Conservation (phyloP, 2,329 filamentous ascomycete genomes). For the Paraphaeosphaeria minitans region DNA sequence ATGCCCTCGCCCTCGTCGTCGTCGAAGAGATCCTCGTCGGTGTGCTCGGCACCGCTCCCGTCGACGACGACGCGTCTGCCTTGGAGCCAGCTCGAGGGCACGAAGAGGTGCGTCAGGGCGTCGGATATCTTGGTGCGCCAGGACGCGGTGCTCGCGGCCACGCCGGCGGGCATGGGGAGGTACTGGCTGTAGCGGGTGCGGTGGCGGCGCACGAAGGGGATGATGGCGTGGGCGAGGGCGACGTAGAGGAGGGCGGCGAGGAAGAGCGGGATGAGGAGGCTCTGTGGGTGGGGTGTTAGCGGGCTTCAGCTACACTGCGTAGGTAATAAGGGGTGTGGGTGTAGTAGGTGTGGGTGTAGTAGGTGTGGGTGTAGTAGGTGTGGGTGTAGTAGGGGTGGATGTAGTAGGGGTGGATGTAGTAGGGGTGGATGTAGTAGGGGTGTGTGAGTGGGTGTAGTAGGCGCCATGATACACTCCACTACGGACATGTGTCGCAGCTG, state of each 20-base stretch:
- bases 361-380: too few species aligned
- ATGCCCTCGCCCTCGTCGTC: conserved; percentile 55
- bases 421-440: conserved; percentile 5
- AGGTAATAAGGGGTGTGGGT: too few species aligned
- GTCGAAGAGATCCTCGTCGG: conserved; percentile 49
- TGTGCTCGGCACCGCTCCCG: conserved; percentile 33
- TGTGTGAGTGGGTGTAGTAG: background rate
- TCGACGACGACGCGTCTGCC: conserved; percentile 34
- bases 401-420: too few species aligned
- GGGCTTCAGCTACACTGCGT: conserved; percentile 1
- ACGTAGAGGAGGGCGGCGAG: conserved; percentile 51
- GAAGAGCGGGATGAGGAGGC: conserved; percentile 53
- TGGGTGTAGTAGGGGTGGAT: too few species aligned
- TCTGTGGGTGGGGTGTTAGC: conserved; percentile 38
- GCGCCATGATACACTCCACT: background rate
- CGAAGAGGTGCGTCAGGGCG: conserved; percentile 40
- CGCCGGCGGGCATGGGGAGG: conserved; percentile 46
- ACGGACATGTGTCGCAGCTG: background rate
- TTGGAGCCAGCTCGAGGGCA: conserved; percentile 38
- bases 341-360: too few species aligned
- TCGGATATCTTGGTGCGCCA: conserved; percentile 45
- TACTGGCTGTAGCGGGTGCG: conserved; percentile 52
- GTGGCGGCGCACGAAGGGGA: conserved; percentile 53
- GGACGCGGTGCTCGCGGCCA: conserved; percentile 22
- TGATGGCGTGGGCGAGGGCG: conserved; percentile 47